phyloP scores from a whole-genome alignment of 805 yeast species.

The Saturnispora halmiae region DNA sequence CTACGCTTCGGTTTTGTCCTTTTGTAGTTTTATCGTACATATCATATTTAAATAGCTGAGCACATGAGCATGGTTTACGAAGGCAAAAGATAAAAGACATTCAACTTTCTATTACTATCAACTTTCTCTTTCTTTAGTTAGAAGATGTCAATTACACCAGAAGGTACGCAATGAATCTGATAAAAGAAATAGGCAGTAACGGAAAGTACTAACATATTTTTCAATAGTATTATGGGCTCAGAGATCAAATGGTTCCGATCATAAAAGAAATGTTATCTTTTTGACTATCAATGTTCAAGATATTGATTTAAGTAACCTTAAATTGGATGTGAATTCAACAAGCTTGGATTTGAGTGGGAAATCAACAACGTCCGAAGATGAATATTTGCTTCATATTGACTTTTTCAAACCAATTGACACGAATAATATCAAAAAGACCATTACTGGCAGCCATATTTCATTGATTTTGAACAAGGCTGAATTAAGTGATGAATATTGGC shows the following conservation, averaged over 20 bases:
- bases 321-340: constrained; percentile 48
- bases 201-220: constrained; percentile 6
- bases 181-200: too few relatives aligned
- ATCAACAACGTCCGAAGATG: constrained; percentile 35
- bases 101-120: too few relatives aligned
- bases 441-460: constrained; percentile 54
- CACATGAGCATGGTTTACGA: constrained; percentile 7
- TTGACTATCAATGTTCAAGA: constrained; percentile 70
- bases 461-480: constrained; percentile 65
- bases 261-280: constrained; percentile 63
- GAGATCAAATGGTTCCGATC: constrained; percentile 71
- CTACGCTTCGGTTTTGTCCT: too few relatives aligned
- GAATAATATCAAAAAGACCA: constrained; percentile 47
- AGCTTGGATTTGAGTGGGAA: constrained; percentile 43
- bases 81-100: too few relatives aligned
- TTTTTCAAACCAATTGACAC: constrained; percentile 69
- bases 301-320: constrained; percentile 31
- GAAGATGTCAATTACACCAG: constrained; percentile 26
- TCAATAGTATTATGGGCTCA: constrained; percentile 84
- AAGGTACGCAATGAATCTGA: constrained; percentile 23
- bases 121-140: too few relatives aligned
- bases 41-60: neutral
- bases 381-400: constrained; percentile 59
- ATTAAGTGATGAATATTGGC: constrained; percentile 78
- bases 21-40: neutral